Conservation (phyloP, 1,139 yeast genomes). For the Debaryomycetaceae sp. region DNA sequence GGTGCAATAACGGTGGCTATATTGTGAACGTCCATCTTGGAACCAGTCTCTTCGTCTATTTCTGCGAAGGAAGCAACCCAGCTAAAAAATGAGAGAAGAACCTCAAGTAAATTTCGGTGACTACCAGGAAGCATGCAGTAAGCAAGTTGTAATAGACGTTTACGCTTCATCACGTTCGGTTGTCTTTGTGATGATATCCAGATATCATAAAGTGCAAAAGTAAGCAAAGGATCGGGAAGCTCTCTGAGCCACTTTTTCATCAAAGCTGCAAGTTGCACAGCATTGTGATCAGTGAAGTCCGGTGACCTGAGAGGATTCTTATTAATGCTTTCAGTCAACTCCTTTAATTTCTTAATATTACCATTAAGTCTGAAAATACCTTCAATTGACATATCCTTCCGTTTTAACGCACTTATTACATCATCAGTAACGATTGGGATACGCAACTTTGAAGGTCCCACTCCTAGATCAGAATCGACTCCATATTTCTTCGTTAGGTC, state of each 20-base stretch:
- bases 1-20: constrained; percentile 96
- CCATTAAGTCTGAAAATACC: constrained; percentile 97
- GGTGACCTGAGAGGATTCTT: constrained; percentile 70
- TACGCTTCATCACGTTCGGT: constrained; percentile 46
- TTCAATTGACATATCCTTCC: constrained; percentile 94
- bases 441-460: constrained; percentile 74
- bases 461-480: constrained; percentile 81
- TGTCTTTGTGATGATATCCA: constrained; percentile 78
- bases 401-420: constrained; percentile 75
- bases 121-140: constrained; percentile 79
- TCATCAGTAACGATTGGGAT: constrained; percentile 91
- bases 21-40: constrained; percentile 95
- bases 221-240: constrained; percentile 85
- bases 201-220: constrained; percentile 69
- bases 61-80: constrained; percentile 98
- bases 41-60: constrained; percentile 80
- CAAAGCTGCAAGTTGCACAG: constrained; percentile 91
- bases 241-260: constrained; percentile 90
- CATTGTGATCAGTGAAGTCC: constrained; percentile 71
- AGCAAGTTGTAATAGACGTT: constrained; percentile 61
- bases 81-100: constrained; percentile 76
- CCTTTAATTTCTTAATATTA: constrained; percentile 78
- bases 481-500: constrained; percentile 74
- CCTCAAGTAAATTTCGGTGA: constrained; percentile 85
- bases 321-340: constrained; percentile 73